phyloP scores from a whole-genome alignment of 148 eudicot species.

The Rhododendron griersonianum region DNA sequence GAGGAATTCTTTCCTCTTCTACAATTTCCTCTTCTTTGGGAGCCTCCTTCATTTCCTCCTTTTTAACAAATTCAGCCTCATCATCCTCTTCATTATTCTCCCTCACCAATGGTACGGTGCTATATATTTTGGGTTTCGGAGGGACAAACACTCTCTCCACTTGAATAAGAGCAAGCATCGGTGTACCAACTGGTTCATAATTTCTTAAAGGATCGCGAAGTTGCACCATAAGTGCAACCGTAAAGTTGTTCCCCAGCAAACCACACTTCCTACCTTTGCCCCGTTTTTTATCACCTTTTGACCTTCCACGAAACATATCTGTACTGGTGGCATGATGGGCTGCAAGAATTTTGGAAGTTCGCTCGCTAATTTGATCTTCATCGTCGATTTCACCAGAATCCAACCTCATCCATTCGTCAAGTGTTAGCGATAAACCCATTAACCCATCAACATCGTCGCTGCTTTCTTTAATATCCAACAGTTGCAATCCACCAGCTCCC shows the following conservation, averaged over 20 bases:
- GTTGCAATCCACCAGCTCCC: slow-evolving; percentile 88
- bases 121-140: slow-evolving; percentile 76
- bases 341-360: slow-evolving; percentile 51
- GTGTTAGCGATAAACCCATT: slow-evolving; percentile 71
- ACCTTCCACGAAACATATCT: slow-evolving; percentile 29
- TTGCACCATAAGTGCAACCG: slow-evolving; percentile 70
- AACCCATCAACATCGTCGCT: slow-evolving; percentile 53
- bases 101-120: slow-evolving; percentile 42
- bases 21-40: slow-evolving; percentile 33
- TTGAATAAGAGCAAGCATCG: slow-evolving; percentile 85
- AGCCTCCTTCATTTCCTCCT: slow-evolving; percentile 28
- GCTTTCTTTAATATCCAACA: slow-evolving; percentile 53
- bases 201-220: slow-evolving; percentile 83
- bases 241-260: slow-evolving; percentile 62
- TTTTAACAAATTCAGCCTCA: slow-evolving; percentile 24
- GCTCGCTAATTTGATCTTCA: slow-evolving; percentile 43
- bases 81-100: slow-evolving; percentile 43
- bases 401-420: slow-evolving; percentile 83
- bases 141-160: slow-evolving; percentile 87
- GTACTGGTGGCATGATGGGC: slow-evolving; percentile 66
- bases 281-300: slow-evolving; percentile 33
- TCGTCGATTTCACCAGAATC: slow-evolving; percentile 58
- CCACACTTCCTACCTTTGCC: slow-evolving; percentile 43
- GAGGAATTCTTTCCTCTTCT: slow-evolving; percentile 56
- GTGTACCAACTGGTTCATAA: slow-evolving; percentile 91